phyloP scores from a whole-genome alignment of 2,329 filamentous ascomycete genomes.

The Aspergillus tamarii region DNA sequence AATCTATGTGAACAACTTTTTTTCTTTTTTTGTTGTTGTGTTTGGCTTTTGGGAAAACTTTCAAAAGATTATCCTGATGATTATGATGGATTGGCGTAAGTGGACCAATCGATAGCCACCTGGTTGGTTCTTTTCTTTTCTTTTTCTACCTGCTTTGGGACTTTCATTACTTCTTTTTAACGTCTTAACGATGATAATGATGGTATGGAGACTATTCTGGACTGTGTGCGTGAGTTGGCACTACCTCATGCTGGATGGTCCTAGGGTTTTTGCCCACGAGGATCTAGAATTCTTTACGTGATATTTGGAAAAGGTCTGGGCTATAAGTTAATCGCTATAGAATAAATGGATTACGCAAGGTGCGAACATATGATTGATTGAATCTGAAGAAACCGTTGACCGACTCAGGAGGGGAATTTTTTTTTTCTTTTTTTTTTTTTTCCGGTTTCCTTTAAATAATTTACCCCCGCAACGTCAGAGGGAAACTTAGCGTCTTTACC shows the following conservation, averaged over 20 bases:
- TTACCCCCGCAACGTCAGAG: background rate
- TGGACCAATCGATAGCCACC: constrained; percentile 4
- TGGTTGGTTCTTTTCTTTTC: constrained; percentile 9
- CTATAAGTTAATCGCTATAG: constrained; percentile 14
- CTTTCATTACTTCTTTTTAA: constrained; percentile 15
- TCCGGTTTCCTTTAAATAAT: background rate
- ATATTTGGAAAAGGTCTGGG: background rate
- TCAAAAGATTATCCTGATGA: constrained; percentile 16
- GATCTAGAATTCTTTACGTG: constrained; percentile 4
- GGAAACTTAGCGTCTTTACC: background rate
- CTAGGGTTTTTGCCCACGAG: background rate
- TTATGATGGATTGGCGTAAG: constrained; percentile 27
- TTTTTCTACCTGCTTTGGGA: constrained; percentile 9
- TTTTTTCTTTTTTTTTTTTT: too few species aligned
- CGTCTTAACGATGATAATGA: constrained; percentile 4
- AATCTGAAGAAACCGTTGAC: background rate
- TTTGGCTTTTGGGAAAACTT: background rate
- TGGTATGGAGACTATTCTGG: background rate
- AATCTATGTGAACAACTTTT: background rate
- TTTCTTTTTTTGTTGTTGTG: constrained; percentile 1
- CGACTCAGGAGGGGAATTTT: too few species aligned
- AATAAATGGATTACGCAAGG: constrained; percentile 16
- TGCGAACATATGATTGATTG: constrained; percentile 4
- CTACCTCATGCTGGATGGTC: background rate
- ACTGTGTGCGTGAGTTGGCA: background rate